A percentile compares a stretch with the other conserved stretches of the same genome.
These are phyloP conservation scores for Penicillium verrucosum DNA, from an alignment of 2,329 filamentous ascomycete genomes.

Conservation along the genomic window DNA sequence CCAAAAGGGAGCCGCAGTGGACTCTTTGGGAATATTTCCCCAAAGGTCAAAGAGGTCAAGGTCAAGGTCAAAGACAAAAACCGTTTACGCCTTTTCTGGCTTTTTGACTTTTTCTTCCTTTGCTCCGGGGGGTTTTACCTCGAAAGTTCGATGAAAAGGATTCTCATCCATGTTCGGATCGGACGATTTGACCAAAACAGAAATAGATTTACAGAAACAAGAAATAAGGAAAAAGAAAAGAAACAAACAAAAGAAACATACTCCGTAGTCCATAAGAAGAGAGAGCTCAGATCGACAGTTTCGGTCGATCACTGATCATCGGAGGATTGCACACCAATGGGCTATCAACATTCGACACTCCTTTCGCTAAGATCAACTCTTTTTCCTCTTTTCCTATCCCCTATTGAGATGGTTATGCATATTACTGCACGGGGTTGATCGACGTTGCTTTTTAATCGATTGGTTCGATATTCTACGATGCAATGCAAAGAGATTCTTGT, in stretches of 20 bases:
- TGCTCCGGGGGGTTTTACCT: no score
- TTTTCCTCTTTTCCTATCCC: background rate
- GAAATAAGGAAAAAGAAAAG: background rate
- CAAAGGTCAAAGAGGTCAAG: background rate
- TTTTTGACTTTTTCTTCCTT: background rate
- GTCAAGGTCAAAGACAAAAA: background rate
- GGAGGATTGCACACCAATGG: slow-evolving; percentile 32
- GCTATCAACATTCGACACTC: slow-evolving; percentile 25
- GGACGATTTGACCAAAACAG: slow-evolving; percentile 10
- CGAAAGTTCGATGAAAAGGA: background rate
- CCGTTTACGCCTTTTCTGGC: background rate
- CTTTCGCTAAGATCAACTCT: slow-evolving; percentile 24
- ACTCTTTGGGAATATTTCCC: background rate
- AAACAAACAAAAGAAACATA: background rate
- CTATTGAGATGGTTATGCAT: background rate
- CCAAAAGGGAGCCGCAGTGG: slow-evolving; percentile 12
- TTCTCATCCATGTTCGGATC: slow-evolving; percentile 14
- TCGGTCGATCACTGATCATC: slow-evolving; percentile 35
- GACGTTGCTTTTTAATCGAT: slow-evolving; percentile 14
- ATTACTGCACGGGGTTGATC: background rate
- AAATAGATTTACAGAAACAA: background rate
- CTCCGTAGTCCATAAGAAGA: background rate
- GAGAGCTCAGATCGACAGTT: slow-evolving; percentile 28
- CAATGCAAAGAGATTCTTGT: background rate
- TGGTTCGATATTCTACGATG: slow-evolving; percentile 31